Base-by-base conservation (phyloP, 352 stramenopile species). In the Plasmopara viticola region DNA sequence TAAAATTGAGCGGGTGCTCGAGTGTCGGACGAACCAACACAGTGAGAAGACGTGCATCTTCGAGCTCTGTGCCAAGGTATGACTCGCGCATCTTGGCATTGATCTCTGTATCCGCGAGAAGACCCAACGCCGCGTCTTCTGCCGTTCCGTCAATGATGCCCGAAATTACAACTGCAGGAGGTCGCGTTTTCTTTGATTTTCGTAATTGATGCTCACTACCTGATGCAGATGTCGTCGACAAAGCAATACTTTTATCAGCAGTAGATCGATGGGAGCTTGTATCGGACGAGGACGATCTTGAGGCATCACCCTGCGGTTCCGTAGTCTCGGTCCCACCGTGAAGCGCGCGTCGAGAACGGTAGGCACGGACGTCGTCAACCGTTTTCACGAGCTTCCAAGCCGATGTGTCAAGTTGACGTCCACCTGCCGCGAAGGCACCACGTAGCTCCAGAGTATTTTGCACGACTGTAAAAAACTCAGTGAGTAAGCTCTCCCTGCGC, bases 311-410 rank as follows among this genome's bases (percentile, higher is more conserved):
- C 7, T 41, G 60, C 6, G 60, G 64, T 12, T 64, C 60, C 12
- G 56, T 64, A 31, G 45, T n/a, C 9, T 64, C 60, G 15, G 58
- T 44, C 8, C 53, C 46, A 17, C 60, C 53, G 28, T 65, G 52
- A 41, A 67, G 58, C 6, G 67, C 46, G 7, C 65, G 55, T 39
- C 64, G 60, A 7, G 64, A 69, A 4, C 60, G 65, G 45, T 66
- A 78, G n/a, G 66, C 53, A 7, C 53, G 54, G 20, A 74, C 58
- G 43, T 70, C 60, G 38, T 74, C 62, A 45, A 68, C 66, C 46
- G 62, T 63, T 47, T 70, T 74, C 15, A 78, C 50, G 31, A 72
- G 59, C 39, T 78, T 74, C 64, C 68, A 74, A 7, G 58, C 62
- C 0, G 60, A 58, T 9, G 43, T 55, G 51, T 66, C 56, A 34